Conservation (phyloP, 1,284 basidiomycete genomes). For the Sanguinoderma infundibulare region DNA sequence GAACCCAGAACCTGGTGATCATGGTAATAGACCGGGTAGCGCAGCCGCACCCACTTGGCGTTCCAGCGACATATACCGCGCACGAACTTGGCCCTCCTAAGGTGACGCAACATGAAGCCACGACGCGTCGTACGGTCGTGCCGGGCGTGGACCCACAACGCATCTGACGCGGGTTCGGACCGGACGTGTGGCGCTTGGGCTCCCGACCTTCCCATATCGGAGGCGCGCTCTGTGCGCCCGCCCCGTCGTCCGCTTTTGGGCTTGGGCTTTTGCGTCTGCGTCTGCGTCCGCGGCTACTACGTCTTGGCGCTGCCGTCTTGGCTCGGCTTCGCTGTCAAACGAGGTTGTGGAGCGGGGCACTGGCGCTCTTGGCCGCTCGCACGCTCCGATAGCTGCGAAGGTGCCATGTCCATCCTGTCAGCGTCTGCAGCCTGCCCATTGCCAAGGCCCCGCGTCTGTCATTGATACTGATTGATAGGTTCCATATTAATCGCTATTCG, state of each 20-base stretch:
- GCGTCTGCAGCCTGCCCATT: too few relatives aligned
- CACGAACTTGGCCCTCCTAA: too few relatives aligned
- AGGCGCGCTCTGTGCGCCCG: not conserved
- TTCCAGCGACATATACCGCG: too few relatives aligned
- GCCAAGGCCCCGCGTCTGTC: too few relatives aligned
- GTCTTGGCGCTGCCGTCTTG: not conserved
- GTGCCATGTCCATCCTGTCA: too few relatives aligned
- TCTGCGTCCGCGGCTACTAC: too few relatives aligned
- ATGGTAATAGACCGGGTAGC: not conserved
- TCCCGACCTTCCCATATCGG: not conserved
- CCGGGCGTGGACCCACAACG: not conserved
- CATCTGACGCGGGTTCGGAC: not conserved
- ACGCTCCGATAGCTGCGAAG: not conserved
- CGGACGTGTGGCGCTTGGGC: not conserved
- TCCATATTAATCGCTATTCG: not conserved
- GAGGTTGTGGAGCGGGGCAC: too few relatives aligned
- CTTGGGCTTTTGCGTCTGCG: not conserved
- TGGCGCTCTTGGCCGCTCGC: not conserved
- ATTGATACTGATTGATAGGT: too few relatives aligned
- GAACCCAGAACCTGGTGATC: not conserved
- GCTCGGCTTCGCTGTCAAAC: not conserved
- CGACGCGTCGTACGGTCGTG: not conserved
- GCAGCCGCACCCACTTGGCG: not conserved
- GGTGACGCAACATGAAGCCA: not conserved
- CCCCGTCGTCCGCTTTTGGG: not conserved